These are phyloP conservation scores for Botryotinia convoluta DNA, from an alignment of 2,329 filamentous ascomycete genomes.

Conservation along the genomic window DNA sequence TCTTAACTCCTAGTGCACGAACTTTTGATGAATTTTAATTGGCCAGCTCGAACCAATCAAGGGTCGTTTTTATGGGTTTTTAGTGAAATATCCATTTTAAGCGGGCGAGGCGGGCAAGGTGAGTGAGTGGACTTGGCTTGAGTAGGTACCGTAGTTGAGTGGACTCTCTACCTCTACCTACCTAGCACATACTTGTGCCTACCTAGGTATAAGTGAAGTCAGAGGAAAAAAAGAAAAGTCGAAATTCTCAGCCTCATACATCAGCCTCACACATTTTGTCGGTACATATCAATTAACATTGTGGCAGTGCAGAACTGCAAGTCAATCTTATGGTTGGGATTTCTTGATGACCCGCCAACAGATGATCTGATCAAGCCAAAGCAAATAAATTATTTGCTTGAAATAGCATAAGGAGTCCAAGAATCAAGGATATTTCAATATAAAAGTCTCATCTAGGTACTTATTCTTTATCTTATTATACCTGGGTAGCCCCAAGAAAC, in stretches of 20 bases:
- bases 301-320: not conserved
- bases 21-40: conserved; percentile 12
- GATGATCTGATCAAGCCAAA: not conserved
- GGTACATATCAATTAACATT: not conserved
- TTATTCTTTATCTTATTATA: not conserved
- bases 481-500: not conserved
- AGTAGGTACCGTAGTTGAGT: not conserved
- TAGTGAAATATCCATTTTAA: not conserved
- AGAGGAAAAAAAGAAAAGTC: not conserved
- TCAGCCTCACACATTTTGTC: not conserved
- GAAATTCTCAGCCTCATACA: not conserved
- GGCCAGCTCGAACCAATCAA: not conserved
- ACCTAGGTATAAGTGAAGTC: not conserved
- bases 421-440: conserved; percentile 7
- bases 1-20: conserved; percentile 14
- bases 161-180: not conserved
- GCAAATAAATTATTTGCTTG: not conserved
- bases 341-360: not conserved
- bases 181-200: too few relatives aligned
- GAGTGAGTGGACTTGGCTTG: too few relatives aligned
- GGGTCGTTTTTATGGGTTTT: not conserved
- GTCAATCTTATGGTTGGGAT: not conserved
- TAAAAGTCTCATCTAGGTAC: not conserved
- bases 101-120: not conserved
- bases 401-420: not conserved